Base-by-base conservation (phyloP, 2,329 filamentous ascomycete genomes). In the Xylaria sp. region DNA sequence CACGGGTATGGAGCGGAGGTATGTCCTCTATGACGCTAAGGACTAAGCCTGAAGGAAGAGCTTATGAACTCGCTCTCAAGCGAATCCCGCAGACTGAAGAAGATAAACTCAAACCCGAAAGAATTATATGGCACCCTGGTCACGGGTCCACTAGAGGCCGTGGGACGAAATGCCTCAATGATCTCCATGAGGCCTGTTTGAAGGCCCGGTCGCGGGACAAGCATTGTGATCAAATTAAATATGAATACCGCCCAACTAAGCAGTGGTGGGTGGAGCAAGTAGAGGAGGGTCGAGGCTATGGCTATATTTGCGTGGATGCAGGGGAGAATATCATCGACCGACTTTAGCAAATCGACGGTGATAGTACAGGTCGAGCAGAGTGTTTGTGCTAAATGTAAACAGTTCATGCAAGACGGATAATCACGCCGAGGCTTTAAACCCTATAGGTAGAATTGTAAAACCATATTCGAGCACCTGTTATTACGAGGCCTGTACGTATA, bases 261-360 rank as follows among this genome's bases (percentile, higher is more conserved):
- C 77, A 83, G 4, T 89, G 87, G 87, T 89, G 89, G 69, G 71
- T 72, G 3, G 78, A 82, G 45, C 84, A 86, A 69, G 71, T 79
- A 27, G 74, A 75, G 0, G 84, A 85, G 72, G 85, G 84, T 1
- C 80, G 85, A 21, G 82, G 81, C 0, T 86, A 80, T 63, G 82
- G 83, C 60, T 85, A 88, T 68, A 77, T 89, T 3, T 73, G 76
- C 4, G 82, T 89, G 4, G 77, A 77, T 36, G 65, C 75, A 2
- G 88, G 83, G 81, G 77, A 83, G 36, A 72, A 63, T 6, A 77
- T 86, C 30, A 51, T 72, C 1, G 64, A 55, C 1, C 65, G n/a
- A 24, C 54, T 72, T 19, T 1, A 17, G 6, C 19, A 8, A 19
- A 19, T 47, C 17, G 5, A 19, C 2, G 42, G 42, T 19, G 8